phyloP scores from a whole-genome alignment of 192 early-diverging fungal species.

The Gonapodya sp. region DNA sequence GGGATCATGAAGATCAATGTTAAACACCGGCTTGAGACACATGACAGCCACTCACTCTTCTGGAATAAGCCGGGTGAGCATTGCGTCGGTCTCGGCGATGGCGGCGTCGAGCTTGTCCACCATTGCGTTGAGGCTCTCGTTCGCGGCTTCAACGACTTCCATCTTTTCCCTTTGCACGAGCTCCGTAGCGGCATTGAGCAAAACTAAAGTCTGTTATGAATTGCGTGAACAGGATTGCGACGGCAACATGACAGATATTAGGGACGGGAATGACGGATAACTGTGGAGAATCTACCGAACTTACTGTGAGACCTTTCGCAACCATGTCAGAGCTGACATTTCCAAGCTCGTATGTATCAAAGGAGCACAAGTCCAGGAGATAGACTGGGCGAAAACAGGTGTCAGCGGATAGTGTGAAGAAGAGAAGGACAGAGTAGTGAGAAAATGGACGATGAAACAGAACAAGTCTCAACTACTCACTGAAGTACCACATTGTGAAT shows the following conservation, averaged over 20 bases:
- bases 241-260: too few relatives aligned
- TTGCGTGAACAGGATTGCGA: too few relatives aligned
- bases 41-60: neutral
- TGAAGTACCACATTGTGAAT: neutral
- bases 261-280: too few relatives aligned
- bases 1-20: too few relatives aligned
- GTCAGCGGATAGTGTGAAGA: too few relatives aligned
- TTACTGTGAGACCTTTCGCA: neutral
- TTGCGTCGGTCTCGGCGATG: neutral
- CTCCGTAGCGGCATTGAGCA: neutral
- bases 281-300: neutral
- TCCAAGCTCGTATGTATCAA: neutral
- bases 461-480: neutral
- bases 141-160: neutral
- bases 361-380: neutral
- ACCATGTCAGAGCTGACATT: neutral
- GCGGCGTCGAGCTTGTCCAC: neutral
- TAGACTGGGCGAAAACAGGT: neutral
- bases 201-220: neutral
- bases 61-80: neutral
- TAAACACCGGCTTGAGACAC: too few relatives aligned
- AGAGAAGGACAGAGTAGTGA: neutral
- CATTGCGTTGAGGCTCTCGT: neutral
- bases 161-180: neutral
- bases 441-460: too few relatives aligned